Base-by-base conservation (phyloP, 139 green algal species). In the Desmodesmus armatus region DNA sequence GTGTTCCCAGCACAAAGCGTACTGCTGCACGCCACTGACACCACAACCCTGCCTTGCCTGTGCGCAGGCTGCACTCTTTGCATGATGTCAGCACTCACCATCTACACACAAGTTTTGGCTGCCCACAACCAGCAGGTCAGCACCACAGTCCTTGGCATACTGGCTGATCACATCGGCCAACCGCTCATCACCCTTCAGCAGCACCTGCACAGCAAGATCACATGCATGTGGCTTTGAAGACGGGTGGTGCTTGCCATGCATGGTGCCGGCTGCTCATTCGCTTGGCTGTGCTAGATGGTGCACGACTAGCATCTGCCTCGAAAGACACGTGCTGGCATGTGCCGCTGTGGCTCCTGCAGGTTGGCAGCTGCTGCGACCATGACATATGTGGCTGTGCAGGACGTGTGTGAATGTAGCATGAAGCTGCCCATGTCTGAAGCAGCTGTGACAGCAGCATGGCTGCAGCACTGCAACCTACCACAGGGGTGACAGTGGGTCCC, bases 101-200 rank as follows among this genome's bases (percentile, higher is more conserved):
- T 69, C 70, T 29, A n/a, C 19, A 31, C 80, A 80, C 27, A 86
- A 69, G 39, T 86, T 51, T 23, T 86, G 80, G 19, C 69, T 74
- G 35, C 80, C 80, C n/a, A 53, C 27, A 9, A 86, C 69, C 37
- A 86, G 66, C 67, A 86, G 31, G 35, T 86, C 80, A 44, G 80
- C 69, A 23, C 15, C 25, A 5, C 3, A 3, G 15, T 23, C 39
- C 25, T 35, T 23, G 3, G 51, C 70, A 69, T 86, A 78, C 49
- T 55, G 33, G 1, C 23, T 62, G 67, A 86, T 80, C 13, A 55
- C 53, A 5, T 86, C 80, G 3, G 27, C 27, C 27, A 80, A 40
- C 21, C 80, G 44, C 47, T 79, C 44, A 47, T 86, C 80, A 0
- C 80, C 80, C 47, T 86, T 86, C 6, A 86, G 25, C 23, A 86